Conservation (phyloP, 148 eudicot species). For the Rheum nobile region DNA sequence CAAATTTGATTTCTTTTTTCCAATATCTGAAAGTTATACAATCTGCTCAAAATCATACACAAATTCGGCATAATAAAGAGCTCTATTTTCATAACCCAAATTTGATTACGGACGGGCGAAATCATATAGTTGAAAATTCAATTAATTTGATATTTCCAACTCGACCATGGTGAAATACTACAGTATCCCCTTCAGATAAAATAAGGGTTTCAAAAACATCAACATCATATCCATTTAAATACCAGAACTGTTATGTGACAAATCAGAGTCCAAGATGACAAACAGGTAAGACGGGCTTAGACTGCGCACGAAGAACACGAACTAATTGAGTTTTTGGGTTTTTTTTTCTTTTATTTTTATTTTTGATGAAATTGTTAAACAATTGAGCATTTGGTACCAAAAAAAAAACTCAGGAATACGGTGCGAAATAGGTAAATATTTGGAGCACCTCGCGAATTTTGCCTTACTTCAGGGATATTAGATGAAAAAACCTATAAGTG, state of each 20-base stretch:
- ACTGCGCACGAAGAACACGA: too few species aligned
- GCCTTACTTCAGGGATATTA: too few species aligned
- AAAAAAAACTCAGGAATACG: too few species aligned
- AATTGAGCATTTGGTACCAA: too few species aligned
- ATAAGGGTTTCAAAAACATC: background rate
- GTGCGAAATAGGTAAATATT: too few species aligned
- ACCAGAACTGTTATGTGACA: background rate
- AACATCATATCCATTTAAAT: background rate
- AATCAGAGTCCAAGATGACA: background rate
- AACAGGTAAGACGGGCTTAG: background rate
- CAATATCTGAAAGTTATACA: background rate
- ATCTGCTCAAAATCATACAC: background rate
- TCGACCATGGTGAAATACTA: background rate
- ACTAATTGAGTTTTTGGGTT: too few species aligned
- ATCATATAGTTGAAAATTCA: background rate
- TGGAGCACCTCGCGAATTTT: too few species aligned
- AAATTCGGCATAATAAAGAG: background rate
- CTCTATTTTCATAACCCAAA: background rate
- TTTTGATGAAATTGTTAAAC: too few species aligned
- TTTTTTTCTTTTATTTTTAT: too few species aligned
- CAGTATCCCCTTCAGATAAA: background rate
- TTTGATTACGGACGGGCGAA: background rate
- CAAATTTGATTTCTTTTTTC: too few species aligned
- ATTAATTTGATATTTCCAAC: background rate
- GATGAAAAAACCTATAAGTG: too few species aligned